Base-by-base conservation (phyloP, 495 filamentous ascomycete species). In the Penicillium daleae region DNA sequence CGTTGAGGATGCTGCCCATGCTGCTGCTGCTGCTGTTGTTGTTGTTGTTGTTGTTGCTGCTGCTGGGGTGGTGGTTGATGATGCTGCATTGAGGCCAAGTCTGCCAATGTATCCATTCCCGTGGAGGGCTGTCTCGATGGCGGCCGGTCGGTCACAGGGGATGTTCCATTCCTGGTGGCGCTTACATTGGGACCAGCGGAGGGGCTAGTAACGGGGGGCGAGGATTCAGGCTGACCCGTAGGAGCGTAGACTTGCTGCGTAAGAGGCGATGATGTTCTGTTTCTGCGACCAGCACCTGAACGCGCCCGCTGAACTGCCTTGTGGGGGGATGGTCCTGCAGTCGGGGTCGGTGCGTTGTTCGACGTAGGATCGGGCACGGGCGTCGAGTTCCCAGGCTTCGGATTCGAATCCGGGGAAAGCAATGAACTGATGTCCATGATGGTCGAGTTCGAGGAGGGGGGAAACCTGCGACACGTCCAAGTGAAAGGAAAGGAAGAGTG, bases 361-460 rank as follows among this genome's bases (percentile, higher is more conserved):
- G 78, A 70, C n/a, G 73, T 56, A 67, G 74, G 63, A 65, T 69
- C 64, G 62, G 69, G 64, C 69, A 74, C 63, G 71, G 79, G 73
- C 59, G 82, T 74, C 44, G 73, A 78, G 63, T 66, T 75, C 63
- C 79, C 78, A 67, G 69, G 71, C 66, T 80, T 72, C 24, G 78
- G 76, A 67, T 87, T 82, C 57, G 86, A 82, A 57, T 90, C 86
- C 73, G 88, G 86, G 61, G 89, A 90, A 63, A 91, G 83, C 49
- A 91, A 82, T 31, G 85, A 88, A 76, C 82, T 88, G 80, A 91
- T 91, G 68, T 91, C 87, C 89, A 91, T 91, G 53, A 69, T 78
- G 59, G 32, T 4, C 50, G n/a, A 35, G 44, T 33, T 55, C 39
- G 54, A 40, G 22, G 54, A 19, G 6, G 31, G 22, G 31, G 44